Conservation (phyloP, 352 stramenopile genomes). For the Phytophthora hibernalis region DNA sequence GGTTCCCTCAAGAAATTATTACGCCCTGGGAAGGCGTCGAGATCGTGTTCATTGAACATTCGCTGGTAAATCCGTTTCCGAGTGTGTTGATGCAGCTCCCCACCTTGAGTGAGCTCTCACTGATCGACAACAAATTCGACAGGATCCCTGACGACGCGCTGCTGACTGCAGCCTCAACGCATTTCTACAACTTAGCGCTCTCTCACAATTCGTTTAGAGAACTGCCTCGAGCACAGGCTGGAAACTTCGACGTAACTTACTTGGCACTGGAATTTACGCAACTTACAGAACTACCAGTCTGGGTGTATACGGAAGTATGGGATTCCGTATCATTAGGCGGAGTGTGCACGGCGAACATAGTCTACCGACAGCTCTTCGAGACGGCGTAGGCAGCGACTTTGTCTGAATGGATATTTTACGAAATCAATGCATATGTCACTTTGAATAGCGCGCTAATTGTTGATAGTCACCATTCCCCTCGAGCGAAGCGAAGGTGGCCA, state of each 20-base stretch:
- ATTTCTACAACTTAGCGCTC: conserved; percentile 31
- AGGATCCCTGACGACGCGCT: conserved; percentile 21
- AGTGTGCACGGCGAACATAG: too few species aligned
- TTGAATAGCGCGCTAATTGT: too few species aligned
- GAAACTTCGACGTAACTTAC: conserved; percentile 25
- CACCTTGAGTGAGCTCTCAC: conserved; percentile 33
- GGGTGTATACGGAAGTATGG: conserved; percentile 26
- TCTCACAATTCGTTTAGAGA: conserved; percentile 29
- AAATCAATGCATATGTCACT: too few species aligned
- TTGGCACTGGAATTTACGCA: conserved; percentile 41
- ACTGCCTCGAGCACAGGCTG: conserved; percentile 25
- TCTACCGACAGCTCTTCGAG: too few species aligned
- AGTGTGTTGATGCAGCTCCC: conserved; percentile 21
- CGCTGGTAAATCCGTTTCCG: conserved; percentile 34
- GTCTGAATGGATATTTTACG: too few species aligned
- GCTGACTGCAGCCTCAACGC: neutral
- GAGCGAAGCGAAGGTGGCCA: too few species aligned
- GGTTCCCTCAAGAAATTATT: conserved; percentile 34
- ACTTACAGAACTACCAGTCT: conserved; percentile 26
- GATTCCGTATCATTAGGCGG: conserved; percentile 3
- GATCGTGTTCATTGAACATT: conserved; percentile 33
- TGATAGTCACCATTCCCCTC: too few species aligned
- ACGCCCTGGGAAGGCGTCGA: conserved; percentile 5
- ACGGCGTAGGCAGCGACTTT: too few species aligned
- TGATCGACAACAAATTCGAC: conserved; percentile 39